Base-by-base conservation (phyloP, 2,329 filamentous ascomycete genomes). In the Ceratocystis eucalypticola region DNA sequence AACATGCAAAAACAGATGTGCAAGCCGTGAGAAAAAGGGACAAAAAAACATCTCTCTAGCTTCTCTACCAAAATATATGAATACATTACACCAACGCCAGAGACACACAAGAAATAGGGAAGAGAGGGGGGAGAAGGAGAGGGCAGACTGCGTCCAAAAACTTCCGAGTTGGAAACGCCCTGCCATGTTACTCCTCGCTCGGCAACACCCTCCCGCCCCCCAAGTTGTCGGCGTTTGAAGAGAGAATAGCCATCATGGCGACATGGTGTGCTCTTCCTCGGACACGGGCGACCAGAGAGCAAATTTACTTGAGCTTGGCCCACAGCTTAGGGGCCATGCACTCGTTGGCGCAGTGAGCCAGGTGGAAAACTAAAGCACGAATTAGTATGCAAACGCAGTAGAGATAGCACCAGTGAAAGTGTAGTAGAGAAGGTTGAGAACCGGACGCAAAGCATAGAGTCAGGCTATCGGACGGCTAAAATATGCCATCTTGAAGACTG, bases 281-380 rank as follows among this genome's bases (percentile, higher is more conserved):
- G 28, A 20, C 22, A 33, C 37, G n/a, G 30, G n/a, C 65, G 30
- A 59, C 53, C 25, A 25, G 44, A 44, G n/a, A 61, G 50, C 55
- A 44, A 55, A 68, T 80, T 84, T 96, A 97, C 84, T 93, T 95
- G 77, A 97, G 88, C 78, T 86, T 81, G 71, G 87, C 84, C 85
- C 91, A 99, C 74, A 99, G 88, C 87, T 96, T 96, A 74, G 93
- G 92, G 66, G 94, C 94, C 70, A 94, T 93, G 77, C 94, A 99
- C 76, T 88, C 81, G 74, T 85, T 89, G 70, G 93, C 91, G 82
- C 94, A 99, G 84, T 97, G 94, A 73, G 89, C 87, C 73, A 99
- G 89, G 80, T 99, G 93, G 88, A 99, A 99, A 83, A 96, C 93
- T 96, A 72, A 33, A 22, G 12, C 10, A 61, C 20, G 10, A 17